A percentile compares a stretch with the other conserved stretches of the same genome.
Evolutionary conservation across 805 yeast species (phyloP).

Genomic region (Teunomyces funiuensis): DNA sequence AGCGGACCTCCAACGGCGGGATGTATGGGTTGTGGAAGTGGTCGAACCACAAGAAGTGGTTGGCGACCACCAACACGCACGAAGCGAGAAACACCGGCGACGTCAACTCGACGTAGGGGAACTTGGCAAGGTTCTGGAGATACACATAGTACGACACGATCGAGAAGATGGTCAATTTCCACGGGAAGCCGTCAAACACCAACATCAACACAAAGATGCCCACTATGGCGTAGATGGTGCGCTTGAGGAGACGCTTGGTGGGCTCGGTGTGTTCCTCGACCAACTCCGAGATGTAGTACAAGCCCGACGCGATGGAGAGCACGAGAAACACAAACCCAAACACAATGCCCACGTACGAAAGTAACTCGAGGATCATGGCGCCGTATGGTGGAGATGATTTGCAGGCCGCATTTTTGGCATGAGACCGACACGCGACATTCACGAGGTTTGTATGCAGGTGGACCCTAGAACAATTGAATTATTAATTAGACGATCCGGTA

Average conservation of each 20-base stretch:
- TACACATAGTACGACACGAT: slow-evolving; percentile 71
- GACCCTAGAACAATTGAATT: too few relatives aligned
- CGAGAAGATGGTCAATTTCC: slow-evolving; percentile 63
- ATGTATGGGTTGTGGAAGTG: slow-evolving; percentile 72
- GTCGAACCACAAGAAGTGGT: slow-evolving; percentile 89
- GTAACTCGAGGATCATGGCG: slow-evolving; percentile 38
- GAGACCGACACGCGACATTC: too few relatives aligned
- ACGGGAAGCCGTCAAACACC: slow-evolving; percentile 79
- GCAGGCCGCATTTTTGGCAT: too few relatives aligned
- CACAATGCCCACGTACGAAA: slow-evolving; percentile 38
- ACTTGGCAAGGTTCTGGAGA: slow-evolving; percentile 70
- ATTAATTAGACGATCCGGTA: too few relatives aligned
- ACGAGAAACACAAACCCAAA: slow-evolving; percentile 43
- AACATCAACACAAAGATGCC: slow-evolving; percentile 53
- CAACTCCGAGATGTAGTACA: slow-evolving; percentile 85
- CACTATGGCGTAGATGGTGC: slow-evolving; percentile 64
- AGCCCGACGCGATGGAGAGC: slow-evolving; percentile 76
- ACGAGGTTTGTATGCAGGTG: too few relatives aligned
- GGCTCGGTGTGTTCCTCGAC: slow-evolving; percentile 92
- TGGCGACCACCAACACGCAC: slow-evolving; percentile 69
- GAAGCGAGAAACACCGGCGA: slow-evolving; percentile 70
- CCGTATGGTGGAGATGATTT: too few relatives aligned
- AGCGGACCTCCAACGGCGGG: slow-evolving; percentile 64
- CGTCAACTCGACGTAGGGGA: slow-evolving; percentile 79
- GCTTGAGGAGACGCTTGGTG: slow-evolving; percentile 66